These are phyloP conservation scores for Vanilla planifolia DNA, from an alignment of 106 monocot species.

Conservation along the genomic window DNA sequence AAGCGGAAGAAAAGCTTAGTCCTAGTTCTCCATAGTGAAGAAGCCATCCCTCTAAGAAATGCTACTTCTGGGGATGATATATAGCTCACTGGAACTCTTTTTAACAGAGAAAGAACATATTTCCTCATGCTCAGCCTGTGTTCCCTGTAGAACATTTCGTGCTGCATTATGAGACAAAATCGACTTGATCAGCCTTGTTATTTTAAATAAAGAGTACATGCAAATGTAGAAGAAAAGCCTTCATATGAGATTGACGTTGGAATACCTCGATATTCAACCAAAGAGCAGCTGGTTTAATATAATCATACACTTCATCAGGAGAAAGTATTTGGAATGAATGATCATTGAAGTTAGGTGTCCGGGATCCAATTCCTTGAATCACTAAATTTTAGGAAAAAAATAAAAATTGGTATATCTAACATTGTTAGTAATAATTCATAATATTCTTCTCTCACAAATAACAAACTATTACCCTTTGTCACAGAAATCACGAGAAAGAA, in stretches of 20 bases:
- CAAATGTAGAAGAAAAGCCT: background rate
- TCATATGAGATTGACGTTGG: background rate
- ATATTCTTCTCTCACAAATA: too few relatives aligned
- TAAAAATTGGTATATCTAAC: too few relatives aligned
- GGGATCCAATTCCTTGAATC: conserved; percentile 31
- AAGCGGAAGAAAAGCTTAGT: conserved; percentile 73
- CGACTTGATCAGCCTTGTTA: background rate
- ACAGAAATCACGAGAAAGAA: too few relatives aligned
- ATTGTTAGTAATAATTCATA: too few relatives aligned
- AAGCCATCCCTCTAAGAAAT: conserved; percentile 39
- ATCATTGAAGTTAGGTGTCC: conserved; percentile 35
- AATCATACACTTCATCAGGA: conserved; percentile 34
- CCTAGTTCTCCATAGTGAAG: conserved; percentile 26
- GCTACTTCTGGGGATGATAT: conserved; percentile 76
- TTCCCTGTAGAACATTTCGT: conserved; percentile 68
- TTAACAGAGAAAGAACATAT: conserved; percentile 38
- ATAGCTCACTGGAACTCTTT: conserved; percentile 32
- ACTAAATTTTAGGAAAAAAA: too few relatives aligned
- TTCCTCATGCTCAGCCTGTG: conserved; percentile 83
- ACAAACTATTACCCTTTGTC: too few relatives aligned
- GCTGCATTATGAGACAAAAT: conserved; percentile 33
- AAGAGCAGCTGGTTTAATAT: conserved; percentile 30
- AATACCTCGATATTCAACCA: conserved; percentile 90
- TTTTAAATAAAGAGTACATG: background rate
- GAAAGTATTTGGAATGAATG: conserved; percentile 20